Percentiles rank a stretch among this genome's conserved stretches.
Evolutionary conservation across 805 yeast species (phyloP).

Genomic region (Wickerhamiella sergipiensis): DNA sequence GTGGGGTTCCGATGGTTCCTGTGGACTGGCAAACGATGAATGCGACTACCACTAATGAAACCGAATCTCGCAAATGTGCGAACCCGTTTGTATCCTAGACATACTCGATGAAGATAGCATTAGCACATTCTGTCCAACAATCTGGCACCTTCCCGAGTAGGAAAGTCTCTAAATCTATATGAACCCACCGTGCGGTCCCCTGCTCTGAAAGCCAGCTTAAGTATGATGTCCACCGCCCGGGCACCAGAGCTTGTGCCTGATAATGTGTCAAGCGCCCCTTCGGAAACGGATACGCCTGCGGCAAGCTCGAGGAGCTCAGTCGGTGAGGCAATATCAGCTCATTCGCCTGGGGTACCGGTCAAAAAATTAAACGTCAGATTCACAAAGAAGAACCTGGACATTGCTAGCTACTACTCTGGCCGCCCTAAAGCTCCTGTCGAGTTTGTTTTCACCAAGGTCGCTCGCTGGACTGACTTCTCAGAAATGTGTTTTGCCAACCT

Average conservation of each 20-base stretch:
- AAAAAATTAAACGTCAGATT: background rate
- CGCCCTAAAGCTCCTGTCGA: background rate
- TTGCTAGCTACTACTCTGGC: background rate
- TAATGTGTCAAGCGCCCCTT: background rate
- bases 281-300: background rate
- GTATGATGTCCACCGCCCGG: background rate
- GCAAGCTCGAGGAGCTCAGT: background rate
- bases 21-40: conserved; percentile 95
- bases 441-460: conserved; percentile 3
- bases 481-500: background rate
- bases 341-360: background rate
- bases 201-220: background rate
- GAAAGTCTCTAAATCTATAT: background rate
- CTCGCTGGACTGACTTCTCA: conserved; percentile 2
- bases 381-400: background rate
- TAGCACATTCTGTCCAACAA: background rate
- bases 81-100: conserved; percentile 43
- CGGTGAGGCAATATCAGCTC: background rate
- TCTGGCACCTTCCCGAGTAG: background rate
- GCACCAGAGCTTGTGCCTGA: background rate
- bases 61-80: conserved; percentile 81
- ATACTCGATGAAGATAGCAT: background rate
- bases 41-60: conserved; percentile 55
- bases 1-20: conserved; percentile 71
- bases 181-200: background rate